A percentile compares a stretch with the other conserved stretches of the same genome.
phyloP scores from a whole-genome alignment of 2,329 filamentous ascomycete species.

The Neofusicoccum kwambonambiense region DNA sequence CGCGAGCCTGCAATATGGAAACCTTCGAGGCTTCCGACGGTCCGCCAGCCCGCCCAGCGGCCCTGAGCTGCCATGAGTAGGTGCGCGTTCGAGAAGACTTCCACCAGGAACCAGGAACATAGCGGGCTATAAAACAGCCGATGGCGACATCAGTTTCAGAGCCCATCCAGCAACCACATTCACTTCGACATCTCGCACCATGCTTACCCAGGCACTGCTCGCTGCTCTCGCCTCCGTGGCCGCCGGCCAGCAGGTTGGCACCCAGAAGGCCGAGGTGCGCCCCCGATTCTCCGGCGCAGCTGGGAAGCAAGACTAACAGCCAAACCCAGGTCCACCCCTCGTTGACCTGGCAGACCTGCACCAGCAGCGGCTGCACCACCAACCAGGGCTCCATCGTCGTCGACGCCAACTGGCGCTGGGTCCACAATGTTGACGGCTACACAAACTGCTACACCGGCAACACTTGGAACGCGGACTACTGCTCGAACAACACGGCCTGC shows the following conservation, averaged over 20 bases:
- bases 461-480: conserved; percentile 44
- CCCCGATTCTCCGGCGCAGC: conserved; percentile 18
- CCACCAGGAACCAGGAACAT: neutral
- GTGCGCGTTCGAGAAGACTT: neutral
- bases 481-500: conserved; percentile 45
- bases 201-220: conserved; percentile 44
- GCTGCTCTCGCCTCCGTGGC: conserved; percentile 33
- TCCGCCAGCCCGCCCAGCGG: neutral
- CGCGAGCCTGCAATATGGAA: neutral
- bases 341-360: conserved; percentile 56
- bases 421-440: conserved; percentile 40
- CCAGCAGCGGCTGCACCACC: conserved; percentile 52
- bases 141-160: neutral
- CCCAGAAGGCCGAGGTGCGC: conserved; percentile 42
- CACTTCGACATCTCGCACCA: conserved; percentile 2
- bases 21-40: neutral
- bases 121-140: neutral
- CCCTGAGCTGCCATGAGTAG: neutral
- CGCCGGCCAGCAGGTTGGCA: conserved; percentile 54
- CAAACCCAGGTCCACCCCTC: conserved; percentile 45
- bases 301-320: neutral
- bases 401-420: conserved; percentile 61
- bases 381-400: conserved; percentile 55
- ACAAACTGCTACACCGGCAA: conserved; percentile 52
- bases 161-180: neutral